phyloP scores from a whole-genome alignment of 805 yeast species.

The Nakazawaea holstii region DNA sequence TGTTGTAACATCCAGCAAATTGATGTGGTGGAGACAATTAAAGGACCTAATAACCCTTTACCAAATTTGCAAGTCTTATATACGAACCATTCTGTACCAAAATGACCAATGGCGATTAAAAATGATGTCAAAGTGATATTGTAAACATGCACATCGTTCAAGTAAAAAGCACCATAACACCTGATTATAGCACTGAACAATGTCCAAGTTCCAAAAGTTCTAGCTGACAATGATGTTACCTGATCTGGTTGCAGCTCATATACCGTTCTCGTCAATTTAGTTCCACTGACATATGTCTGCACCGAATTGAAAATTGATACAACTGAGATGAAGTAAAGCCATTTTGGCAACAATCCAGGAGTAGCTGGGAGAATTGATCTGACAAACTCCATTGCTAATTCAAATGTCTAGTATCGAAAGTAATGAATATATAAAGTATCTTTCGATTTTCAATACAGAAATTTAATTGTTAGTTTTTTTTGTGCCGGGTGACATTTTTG shows the following conservation, averaged over 20 bases:
- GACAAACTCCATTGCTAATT: neutral
- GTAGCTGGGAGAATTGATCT: slow-evolving; percentile 29
- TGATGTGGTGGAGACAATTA: slow-evolving; percentile 71
- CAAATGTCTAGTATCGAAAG: neutral
- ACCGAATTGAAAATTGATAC: slow-evolving; percentile 90
- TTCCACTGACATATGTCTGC: slow-evolving; percentile 78
- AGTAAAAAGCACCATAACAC: slow-evolving; percentile 78
- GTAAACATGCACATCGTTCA: slow-evolving; percentile 64
- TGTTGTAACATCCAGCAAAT: slow-evolving; percentile 77
- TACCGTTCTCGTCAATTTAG: slow-evolving; percentile 71
- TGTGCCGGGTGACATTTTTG: too few relatives aligned
- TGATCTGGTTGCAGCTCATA: slow-evolving; percentile 61
- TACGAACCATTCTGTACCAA: slow-evolving; percentile 74
- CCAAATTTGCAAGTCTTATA: slow-evolving; percentile 80
- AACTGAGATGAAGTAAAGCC: slow-evolving; percentile 63
- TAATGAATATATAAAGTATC: neutral
- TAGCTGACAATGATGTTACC: slow-evolving; percentile 67
- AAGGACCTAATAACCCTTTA: slow-evolving; percentile 85
- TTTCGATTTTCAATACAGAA: neutral
- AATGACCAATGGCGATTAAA: slow-evolving; percentile 78
- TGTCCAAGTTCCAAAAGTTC: slow-evolving; percentile 99
- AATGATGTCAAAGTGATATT: slow-evolving; percentile 77
- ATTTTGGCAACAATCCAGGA: slow-evolving; percentile 65
- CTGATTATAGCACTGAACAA: slow-evolving; percentile 79
- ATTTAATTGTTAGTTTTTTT: too few relatives aligned